Conservation (phyloP, 495 filamentous ascomycete species). For the Penicillium taxi region DNA sequence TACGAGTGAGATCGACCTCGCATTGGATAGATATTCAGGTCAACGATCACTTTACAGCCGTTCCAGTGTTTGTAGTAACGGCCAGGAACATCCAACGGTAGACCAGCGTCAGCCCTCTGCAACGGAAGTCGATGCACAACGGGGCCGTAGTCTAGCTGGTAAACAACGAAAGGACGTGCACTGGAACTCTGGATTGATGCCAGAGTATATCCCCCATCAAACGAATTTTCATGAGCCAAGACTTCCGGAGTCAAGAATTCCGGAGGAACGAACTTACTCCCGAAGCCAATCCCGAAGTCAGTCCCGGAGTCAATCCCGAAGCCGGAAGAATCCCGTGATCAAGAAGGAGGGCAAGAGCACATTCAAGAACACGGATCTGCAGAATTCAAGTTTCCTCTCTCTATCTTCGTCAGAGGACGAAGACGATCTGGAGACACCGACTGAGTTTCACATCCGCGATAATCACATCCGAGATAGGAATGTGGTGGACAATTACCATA, state of each 20-base stretch:
- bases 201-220: slow-evolving; percentile 3
- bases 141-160: slow-evolving; percentile 16
- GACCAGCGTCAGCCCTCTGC: slow-evolving; percentile 18
- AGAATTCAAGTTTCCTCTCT: slow-evolving; percentile 46
- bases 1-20: slow-evolving; percentile 34
- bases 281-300: slow-evolving; percentile 1
- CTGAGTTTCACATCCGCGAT: slow-evolving; percentile 4
- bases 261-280: slow-evolving; percentile 4
- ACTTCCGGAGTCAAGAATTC: slow-evolving; percentile 11
- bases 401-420: slow-evolving; percentile 52
- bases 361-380: slow-evolving; percentile 40
- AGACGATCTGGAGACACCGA: slow-evolving; percentile 18
- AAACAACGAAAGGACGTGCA: slow-evolving; percentile 17
- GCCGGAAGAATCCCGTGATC: slow-evolving; percentile 19
- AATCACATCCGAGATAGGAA: slow-evolving; percentile 28
- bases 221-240: slow-evolving; percentile 7
- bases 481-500: slow-evolving; percentile 32
- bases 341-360: slow-evolving; percentile 40
- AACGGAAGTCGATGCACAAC: slow-evolving; percentile 7
- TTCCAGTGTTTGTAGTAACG: slow-evolving; percentile 17
- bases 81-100: slow-evolving; percentile 19
- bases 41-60: slow-evolving; percentile 20
- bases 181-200: slow-evolving; percentile 13
- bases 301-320: slow-evolving; percentile 10
- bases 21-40: slow-evolving; percentile 28